Conservation (phyloP, 1,284 basidiomycete species). For the Mycosarcoma mackinlayi region DNA sequence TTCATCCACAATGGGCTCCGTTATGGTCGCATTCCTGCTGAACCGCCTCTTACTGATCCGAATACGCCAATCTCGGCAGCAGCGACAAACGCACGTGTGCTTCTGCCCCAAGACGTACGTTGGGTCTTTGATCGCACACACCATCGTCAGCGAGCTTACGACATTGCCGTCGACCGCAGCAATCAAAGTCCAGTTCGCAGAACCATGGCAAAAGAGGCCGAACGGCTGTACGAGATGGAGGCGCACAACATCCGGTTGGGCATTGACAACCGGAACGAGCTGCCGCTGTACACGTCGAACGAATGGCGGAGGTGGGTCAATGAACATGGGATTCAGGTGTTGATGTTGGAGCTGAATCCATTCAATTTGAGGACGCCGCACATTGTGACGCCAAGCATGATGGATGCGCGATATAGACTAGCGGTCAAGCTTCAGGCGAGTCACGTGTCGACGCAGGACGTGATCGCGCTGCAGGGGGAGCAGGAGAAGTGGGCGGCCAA, state of each 20-base stretch:
- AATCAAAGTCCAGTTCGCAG: not conserved
- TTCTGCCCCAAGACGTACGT: not conserved
- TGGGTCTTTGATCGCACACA: not conserved
- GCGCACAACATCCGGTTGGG: conserved; percentile 3
- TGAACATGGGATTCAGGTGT: not conserved
- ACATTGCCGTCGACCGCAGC: not conserved
- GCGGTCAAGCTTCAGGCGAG: not conserved
- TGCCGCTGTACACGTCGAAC: conserved; percentile 18
- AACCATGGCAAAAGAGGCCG: not conserved
- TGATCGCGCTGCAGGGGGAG: conserved; percentile 2
- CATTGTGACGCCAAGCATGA: not conserved
- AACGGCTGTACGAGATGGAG: conserved; percentile 8
- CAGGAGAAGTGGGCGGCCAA: conserved; percentile 15
- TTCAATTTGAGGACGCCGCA: not conserved
- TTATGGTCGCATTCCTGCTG: not conserved
- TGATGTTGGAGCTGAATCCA: not conserved
- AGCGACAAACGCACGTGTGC: not conserved
- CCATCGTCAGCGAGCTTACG: not conserved
- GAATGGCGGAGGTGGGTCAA: conserved; percentile 12
- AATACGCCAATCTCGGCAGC: not conserved
- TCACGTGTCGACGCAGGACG: not conserved
- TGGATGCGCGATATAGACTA: not conserved
- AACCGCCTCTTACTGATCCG: not conserved
- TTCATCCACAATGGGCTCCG: not conserved
- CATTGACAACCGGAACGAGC: not conserved